A percentile compares a stretch with the other conserved stretches of the same genome.
phyloP scores from a whole-genome alignment of 148 eudicot species.

The Hydrangea macrophylla region DNA sequence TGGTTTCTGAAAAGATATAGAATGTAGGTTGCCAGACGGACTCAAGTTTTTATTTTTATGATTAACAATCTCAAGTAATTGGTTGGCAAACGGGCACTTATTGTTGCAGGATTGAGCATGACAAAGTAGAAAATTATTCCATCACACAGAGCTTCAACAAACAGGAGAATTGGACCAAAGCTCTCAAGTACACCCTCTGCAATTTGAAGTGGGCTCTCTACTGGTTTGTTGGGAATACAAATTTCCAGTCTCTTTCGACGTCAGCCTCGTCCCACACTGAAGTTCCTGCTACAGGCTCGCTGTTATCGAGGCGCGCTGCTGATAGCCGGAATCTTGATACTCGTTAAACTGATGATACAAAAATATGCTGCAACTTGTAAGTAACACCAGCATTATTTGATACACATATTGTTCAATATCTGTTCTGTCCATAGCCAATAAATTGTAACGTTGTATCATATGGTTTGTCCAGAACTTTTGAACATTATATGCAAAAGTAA shows the following conservation, averaged over 20 bases:
- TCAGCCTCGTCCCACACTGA: conserved; percentile 49
- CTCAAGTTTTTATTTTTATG: too few species aligned
- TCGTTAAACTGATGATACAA: conserved; percentile 10
- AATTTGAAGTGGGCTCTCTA: conserved; percentile 95
- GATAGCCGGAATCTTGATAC: conserved; percentile 26
- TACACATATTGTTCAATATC: not conserved
- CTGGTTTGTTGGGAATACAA: conserved; percentile 95
- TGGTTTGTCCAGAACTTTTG: not conserved
- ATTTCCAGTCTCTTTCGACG: conserved; percentile 79
- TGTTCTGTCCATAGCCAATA: not conserved
- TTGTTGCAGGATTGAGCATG: conserved; percentile 74
- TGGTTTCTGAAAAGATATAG: too few species aligned
- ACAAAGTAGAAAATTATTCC: conserved; percentile 79
- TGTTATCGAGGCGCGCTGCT: conserved; percentile 49
- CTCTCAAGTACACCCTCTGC: conserved; percentile 95
- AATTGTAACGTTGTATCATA: conserved; percentile 2
- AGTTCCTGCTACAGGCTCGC: conserved; percentile 47
- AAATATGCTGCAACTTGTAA: not conserved
- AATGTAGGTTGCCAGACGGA: too few species aligned
- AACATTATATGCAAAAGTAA: not conserved
- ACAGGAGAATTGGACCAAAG: conserved; percentile 95
- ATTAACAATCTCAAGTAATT: too few species aligned
- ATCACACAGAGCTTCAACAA: conserved; percentile 98
- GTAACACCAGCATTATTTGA: not conserved
- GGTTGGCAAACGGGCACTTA: not conserved